Evolutionary conservation across 805 yeast species (phyloP).

Genomic region (Wickerhamiella siamensis): DNA sequence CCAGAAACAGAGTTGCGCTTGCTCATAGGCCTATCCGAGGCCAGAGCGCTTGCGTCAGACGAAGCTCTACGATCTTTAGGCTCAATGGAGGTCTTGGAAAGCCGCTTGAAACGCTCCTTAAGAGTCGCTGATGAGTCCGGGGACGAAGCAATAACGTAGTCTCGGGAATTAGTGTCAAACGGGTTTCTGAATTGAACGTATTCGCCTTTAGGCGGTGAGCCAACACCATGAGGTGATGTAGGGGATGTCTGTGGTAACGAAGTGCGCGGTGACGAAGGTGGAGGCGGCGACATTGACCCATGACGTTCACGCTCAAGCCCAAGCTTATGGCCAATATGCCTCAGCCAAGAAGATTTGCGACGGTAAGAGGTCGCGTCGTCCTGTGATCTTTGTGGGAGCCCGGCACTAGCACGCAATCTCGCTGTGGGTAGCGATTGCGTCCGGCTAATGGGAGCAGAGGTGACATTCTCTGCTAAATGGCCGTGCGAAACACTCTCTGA

Average conservation of each 20-base stretch:
- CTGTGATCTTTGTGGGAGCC: neutral
- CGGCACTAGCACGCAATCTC: neutral
- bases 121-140: neutral
- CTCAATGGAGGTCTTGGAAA: neutral
- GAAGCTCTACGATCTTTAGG: neutral
- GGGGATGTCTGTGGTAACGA: neutral
- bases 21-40: neutral
- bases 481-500: neutral
- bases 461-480: neutral
- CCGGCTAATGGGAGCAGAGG: neutral
- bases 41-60: neutral
- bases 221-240: neutral
- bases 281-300: neutral
- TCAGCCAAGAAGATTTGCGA: neutral
- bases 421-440: neutral
- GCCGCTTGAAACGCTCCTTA: neutral
- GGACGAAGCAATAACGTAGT: neutral
- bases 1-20: neutral
- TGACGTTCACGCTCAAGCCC: neutral
- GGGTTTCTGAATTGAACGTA: slow-evolving; percentile 1
- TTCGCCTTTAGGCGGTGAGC: neutral
- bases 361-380: neutral
- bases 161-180: neutral
- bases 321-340: slow-evolving; percentile 2
- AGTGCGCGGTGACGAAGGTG: neutral